These are phyloP conservation scores for Apiospora sp. DNA, from an alignment of 2,329 filamentous ascomycete species.

Conservation along the genomic window DNA sequence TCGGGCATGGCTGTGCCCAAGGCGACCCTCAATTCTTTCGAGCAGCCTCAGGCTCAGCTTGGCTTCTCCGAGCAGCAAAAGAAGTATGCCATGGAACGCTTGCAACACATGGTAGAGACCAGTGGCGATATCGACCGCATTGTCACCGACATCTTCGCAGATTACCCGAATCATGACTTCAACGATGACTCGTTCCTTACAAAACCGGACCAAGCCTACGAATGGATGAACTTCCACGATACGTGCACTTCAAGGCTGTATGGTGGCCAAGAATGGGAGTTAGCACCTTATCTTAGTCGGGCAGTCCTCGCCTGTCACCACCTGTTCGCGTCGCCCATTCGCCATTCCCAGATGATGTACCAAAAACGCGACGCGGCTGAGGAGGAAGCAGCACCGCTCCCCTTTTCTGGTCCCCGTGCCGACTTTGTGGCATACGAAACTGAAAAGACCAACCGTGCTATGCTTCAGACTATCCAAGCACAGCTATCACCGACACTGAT, in stretches of 20 bases:
- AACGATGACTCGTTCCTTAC: slow-evolving; percentile 92
- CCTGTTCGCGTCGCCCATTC: slow-evolving; percentile 80
- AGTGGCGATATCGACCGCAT: slow-evolving; percentile 82
- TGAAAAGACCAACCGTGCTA: slow-evolving; percentile 77
- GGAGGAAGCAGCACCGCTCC: slow-evolving; percentile 64
- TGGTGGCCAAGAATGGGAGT: slow-evolving; percentile 90
- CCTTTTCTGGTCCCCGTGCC: slow-evolving; percentile 84
- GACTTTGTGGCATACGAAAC: slow-evolving; percentile 84
- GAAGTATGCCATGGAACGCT: slow-evolving; percentile 73
- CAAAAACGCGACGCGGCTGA: slow-evolving; percentile 55
- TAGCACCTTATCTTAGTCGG: slow-evolving; percentile 85
- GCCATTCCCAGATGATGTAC: slow-evolving; percentile 51
- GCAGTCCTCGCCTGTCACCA: slow-evolving; percentile 89
- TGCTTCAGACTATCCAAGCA: slow-evolving; percentile 76
- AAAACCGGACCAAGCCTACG: slow-evolving; percentile 82
- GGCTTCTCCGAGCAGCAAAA: slow-evolving; percentile 78
- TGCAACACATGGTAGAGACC: slow-evolving; percentile 80
- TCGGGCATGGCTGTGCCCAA: slow-evolving; percentile 51
- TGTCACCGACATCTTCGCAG: slow-evolving; percentile 82
- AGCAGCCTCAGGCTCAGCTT: slow-evolving; percentile 66
- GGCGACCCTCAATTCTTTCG: slow-evolving; percentile 52
- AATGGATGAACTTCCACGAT: slow-evolving; percentile 97
- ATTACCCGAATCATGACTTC: slow-evolving; percentile 86
- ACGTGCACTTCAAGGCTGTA: slow-evolving; percentile 80
- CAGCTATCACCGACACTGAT: slow-evolving; percentile 75